phyloP scores from a whole-genome alignment of 192 early-diverging fungal species.

The Geosiphon pyriformis region DNA sequence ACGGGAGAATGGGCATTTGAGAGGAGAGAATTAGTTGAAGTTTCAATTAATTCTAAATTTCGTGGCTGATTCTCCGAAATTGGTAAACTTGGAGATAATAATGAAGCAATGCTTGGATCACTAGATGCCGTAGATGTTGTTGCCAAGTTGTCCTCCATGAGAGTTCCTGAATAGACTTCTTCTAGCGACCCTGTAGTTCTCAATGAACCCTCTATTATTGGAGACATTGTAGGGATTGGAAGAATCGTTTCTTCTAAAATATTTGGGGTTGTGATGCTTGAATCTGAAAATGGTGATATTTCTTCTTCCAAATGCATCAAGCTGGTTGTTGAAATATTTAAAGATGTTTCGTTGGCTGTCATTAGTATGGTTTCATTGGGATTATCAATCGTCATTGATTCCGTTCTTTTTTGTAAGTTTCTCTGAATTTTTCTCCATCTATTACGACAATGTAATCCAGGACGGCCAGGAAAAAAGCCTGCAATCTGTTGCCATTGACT shows the following conservation, averaged over 20 bases:
- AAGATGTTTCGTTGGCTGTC: background rate
- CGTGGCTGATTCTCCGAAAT: background rate
- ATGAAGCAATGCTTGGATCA: slow-evolving; percentile 4
- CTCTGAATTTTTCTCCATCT: slow-evolving; percentile 46
- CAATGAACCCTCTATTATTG: too few species aligned
- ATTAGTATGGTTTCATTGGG: background rate
- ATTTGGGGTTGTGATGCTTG: background rate
- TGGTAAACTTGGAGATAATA: slow-evolving; percentile 2
- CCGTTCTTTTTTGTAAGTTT: slow-evolving; percentile 18
- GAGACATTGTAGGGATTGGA: background rate
- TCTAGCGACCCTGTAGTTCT: background rate
- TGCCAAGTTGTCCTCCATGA: background rate
- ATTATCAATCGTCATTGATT: background rate
- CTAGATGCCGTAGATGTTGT: background rate
- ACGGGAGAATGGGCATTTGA: background rate
- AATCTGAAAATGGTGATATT: background rate
- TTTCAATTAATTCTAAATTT: background rate
- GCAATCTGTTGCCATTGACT: slow-evolving; percentile 81
- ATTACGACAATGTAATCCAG: slow-evolving; percentile 74
- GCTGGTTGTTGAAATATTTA: background rate
- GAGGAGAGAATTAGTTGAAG: background rate
- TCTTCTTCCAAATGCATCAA: background rate
- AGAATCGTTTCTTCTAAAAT: background rate
- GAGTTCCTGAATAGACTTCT: background rate
- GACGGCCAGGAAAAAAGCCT: slow-evolving; percentile 63